These are phyloP conservation scores for Cyberlindnera petersonii DNA, from an alignment of 805 yeast genomes.

Conservation along the genomic window DNA sequence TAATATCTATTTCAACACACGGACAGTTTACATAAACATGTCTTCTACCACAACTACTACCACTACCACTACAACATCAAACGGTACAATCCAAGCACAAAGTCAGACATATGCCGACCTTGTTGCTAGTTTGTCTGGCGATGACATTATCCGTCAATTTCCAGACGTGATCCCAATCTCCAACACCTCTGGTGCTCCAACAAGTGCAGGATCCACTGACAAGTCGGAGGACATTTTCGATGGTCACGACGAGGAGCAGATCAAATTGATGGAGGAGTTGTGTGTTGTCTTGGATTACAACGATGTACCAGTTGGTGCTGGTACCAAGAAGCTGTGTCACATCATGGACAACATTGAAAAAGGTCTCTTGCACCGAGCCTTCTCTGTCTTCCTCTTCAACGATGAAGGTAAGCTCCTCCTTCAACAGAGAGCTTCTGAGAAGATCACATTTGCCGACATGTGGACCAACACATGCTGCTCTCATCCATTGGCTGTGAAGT, in stretches of 20 bases:
- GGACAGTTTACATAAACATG: constrained; percentile 1
- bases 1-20: too few species aligned
- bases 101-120: constrained; percentile 40
- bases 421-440: constrained; percentile 95
- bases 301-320: constrained; percentile 88
- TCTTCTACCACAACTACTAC: constrained; percentile 10
- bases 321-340: constrained; percentile 87
- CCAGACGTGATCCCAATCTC: constrained; percentile 65
- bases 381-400: constrained; percentile 90
- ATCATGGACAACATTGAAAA: constrained; percentile 79
- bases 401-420: constrained; percentile 68
- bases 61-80: constrained; percentile 6
- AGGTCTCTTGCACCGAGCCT: constrained; percentile 92
- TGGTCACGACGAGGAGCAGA: constrained; percentile 94
- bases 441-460: constrained; percentile 92
- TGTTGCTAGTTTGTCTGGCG: constrained; percentile 47
- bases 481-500: constrained; percentile 83
- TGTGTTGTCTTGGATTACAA: constrained; percentile 90
- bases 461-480: constrained; percentile 99
- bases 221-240: constrained; percentile 49
- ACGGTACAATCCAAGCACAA: constrained; percentile 10
- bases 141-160: constrained; percentile 54
- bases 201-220: constrained; percentile 31
- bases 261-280: constrained; percentile 90
- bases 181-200: constrained; percentile 53